Evolutionary conservation across 2,329 filamentous ascomycete species (phyloP).

Genomic region (Alternaria incomplexa): DNA sequence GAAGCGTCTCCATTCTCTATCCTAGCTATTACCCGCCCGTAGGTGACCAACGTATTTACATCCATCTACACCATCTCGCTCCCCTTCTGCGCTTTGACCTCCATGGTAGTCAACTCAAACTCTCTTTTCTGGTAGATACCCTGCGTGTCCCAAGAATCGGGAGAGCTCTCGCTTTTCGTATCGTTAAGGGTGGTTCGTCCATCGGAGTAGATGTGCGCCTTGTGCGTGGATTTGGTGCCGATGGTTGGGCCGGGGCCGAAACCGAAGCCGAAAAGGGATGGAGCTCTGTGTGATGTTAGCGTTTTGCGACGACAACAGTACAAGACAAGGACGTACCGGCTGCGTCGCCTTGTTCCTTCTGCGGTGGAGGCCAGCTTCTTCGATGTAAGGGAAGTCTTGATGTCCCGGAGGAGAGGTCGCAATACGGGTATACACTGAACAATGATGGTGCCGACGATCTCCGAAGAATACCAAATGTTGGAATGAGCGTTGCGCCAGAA

Average conservation of each 20-base stretch:
- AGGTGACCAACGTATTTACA: neutral
- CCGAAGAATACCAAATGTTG: slow-evolving; percentile 59
- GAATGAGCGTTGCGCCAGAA: slow-evolving; percentile 58
- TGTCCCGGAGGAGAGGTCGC: slow-evolving; percentile 55
- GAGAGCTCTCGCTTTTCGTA: slow-evolving; percentile 12
- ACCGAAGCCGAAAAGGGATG: slow-evolving; percentile 10
- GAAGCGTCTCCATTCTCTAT: slow-evolving; percentile 7
- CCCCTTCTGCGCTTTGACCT: slow-evolving; percentile 12
- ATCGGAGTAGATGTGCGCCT: slow-evolving; percentile 30
- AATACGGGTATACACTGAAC: slow-evolving; percentile 62
- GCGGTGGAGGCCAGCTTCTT: slow-evolving; percentile 33
- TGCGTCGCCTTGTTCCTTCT: slow-evolving; percentile 15
- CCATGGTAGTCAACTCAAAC: slow-evolving; percentile 31
- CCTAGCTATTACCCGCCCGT: neutral
- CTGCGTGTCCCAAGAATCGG: slow-evolving; percentile 33
- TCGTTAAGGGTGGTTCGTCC: slow-evolving; percentile 21
- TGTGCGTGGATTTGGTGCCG: slow-evolving; percentile 19
- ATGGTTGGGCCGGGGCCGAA: slow-evolving; percentile 14
- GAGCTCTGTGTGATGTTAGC: slow-evolving; percentile 1
- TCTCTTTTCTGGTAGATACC: slow-evolving; percentile 34
- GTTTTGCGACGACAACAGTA: neutral
- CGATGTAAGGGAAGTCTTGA: slow-evolving; percentile 49
- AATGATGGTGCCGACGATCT: slow-evolving; percentile 61
- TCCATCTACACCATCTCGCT: slow-evolving; percentile 3
- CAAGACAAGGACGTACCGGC: slow-evolving; percentile 16